Conservation (phyloP, 305 asterid species). For the Stenogyne calaminthoides region DNA sequence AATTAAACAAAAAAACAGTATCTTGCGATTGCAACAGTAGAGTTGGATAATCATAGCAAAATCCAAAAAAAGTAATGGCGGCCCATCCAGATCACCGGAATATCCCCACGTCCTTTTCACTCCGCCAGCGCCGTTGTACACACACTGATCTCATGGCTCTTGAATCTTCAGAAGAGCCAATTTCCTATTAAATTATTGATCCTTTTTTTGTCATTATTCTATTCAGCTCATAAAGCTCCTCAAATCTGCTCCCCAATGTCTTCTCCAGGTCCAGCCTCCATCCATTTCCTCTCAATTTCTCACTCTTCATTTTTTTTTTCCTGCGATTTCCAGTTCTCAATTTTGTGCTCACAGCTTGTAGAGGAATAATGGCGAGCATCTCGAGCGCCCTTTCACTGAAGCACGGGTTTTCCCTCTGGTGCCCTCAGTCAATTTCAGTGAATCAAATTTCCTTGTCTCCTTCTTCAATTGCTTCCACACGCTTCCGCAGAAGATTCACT, state of each 20-base stretch:
- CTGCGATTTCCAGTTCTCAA: constrained; percentile 8
- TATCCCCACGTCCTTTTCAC: constrained; percentile 32
- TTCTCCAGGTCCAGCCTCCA: constrained; percentile 27
- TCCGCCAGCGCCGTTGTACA: constrained; percentile 38
- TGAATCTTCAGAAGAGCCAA: constrained; percentile 27
- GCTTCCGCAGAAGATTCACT: constrained; percentile 54
- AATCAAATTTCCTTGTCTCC: constrained; percentile 43
- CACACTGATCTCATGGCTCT: constrained; percentile 19
- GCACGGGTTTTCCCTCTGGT: constrained; percentile 68
- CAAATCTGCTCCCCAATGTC: constrained; percentile 23
- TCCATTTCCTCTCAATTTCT: constrained; percentile 18
- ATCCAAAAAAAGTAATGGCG: constrained; percentile 2
- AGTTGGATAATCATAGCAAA: background rate
- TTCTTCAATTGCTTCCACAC: constrained; percentile 38
- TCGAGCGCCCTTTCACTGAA: constrained; percentile 56
- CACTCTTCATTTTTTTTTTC: background rate
- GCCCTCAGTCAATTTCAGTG: constrained; percentile 55
- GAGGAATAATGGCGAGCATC: constrained; percentile 58
- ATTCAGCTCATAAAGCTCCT: constrained; percentile 14
- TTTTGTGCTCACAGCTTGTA: constrained; percentile 37
- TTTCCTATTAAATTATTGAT: constrained; percentile 17
- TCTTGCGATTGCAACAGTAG: background rate
- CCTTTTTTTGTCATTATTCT: background rate
- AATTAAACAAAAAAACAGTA: too few relatives aligned
- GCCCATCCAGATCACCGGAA: constrained; percentile 29